A percentile compares a stretch with the other conserved stretches of the same genome.
These are phyloP conservation scores for Rhynchosporium agropyri DNA, from an alignment of 2,329 filamentous ascomycete genomes.

Conservation along the genomic window DNA sequence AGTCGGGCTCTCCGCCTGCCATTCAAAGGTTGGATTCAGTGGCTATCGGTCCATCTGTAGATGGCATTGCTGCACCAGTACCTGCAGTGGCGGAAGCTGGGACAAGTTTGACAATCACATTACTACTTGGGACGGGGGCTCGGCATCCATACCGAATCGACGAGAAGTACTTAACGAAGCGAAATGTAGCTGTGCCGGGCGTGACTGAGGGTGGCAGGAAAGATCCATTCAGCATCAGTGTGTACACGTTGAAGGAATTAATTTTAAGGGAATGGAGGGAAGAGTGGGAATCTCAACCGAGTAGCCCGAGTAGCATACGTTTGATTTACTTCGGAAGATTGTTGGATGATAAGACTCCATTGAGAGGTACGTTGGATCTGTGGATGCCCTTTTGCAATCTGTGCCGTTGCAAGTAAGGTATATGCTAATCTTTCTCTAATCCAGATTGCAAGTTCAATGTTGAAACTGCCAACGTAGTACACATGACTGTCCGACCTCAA, in stretches of 20 bases:
- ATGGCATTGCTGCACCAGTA: constrained; percentile 25
- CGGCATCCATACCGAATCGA: constrained; percentile 90
- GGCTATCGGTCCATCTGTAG: constrained; percentile 35
- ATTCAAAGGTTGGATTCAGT: constrained; percentile 33
- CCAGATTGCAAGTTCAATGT: constrained; percentile 78
- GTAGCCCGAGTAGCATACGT: constrained; percentile 85
- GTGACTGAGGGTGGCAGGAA: constrained; percentile 59
- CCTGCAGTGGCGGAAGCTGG: constrained; percentile 42
- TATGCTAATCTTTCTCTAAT: constrained; percentile 2
- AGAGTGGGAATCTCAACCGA: constrained; percentile 87
- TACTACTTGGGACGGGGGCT: constrained; percentile 79
- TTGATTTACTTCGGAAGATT: constrained; percentile 91
- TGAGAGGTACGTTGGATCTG: constrained; percentile 68
- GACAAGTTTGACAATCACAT: constrained; percentile 69
- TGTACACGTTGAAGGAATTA: constrained; percentile 92
- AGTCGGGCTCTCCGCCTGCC: constrained; percentile 21
- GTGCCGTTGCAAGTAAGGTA: neutral
- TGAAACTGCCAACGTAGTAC: constrained; percentile 80
- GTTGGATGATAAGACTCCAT: constrained; percentile 81
- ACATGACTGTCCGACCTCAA: constrained; percentile 89
- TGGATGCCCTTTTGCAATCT: neutral
- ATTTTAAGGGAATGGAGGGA: constrained; percentile 91
- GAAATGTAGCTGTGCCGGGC: constrained; percentile 75
- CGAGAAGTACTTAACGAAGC: constrained; percentile 79
- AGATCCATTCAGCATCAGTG: constrained; percentile 87